These are phyloP conservation scores for Aristolochia californica DNA, from an alignment of 164 flowering plant species.

Conservation along the genomic window DNA sequence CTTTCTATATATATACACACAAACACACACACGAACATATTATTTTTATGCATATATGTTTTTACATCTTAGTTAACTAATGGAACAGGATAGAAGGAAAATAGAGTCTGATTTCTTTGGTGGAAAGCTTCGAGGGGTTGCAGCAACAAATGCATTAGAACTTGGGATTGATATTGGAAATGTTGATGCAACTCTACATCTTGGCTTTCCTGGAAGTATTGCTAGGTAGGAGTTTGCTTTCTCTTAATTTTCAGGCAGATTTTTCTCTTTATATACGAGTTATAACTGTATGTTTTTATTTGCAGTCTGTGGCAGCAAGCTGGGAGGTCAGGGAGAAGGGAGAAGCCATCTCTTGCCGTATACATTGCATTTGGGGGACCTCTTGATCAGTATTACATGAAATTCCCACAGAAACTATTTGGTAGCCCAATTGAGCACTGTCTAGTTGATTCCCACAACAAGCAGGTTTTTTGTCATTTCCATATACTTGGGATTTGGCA, in stretches of 20 bases:
- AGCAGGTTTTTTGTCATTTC: slow-evolving; percentile 37
- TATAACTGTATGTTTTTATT: not conserved
- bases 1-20: too few relatives aligned
- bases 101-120: slow-evolving; percentile 80
- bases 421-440: slow-evolving; percentile 76
- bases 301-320: slow-evolving; percentile 97
- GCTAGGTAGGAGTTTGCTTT: slow-evolving; percentile 48
- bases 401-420: slow-evolving; percentile 75
- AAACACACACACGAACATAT: too few relatives aligned
- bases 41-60: too few relatives aligned
- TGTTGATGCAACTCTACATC: slow-evolving; percentile 90
- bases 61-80: not conserved
- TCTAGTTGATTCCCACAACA: slow-evolving; percentile 70
- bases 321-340: slow-evolving; percentile 95
- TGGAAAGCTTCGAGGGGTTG: slow-evolving; percentile 83
- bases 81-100: slow-evolving; percentile 71
- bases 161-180: slow-evolving; percentile 96
- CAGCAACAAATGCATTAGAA: slow-evolving; percentile 97
- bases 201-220: slow-evolving; percentile 95
- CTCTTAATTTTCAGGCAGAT: not conserved
- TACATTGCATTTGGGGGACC: slow-evolving; percentile 95
- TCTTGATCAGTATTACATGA: slow-evolving; percentile 92
- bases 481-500: not conserved
- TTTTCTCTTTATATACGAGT: not conserved
- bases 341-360: slow-evolving; percentile 68